phyloP scores from a whole-genome alignment of 305 asterid species.

The Coffea humblotiana region DNA sequence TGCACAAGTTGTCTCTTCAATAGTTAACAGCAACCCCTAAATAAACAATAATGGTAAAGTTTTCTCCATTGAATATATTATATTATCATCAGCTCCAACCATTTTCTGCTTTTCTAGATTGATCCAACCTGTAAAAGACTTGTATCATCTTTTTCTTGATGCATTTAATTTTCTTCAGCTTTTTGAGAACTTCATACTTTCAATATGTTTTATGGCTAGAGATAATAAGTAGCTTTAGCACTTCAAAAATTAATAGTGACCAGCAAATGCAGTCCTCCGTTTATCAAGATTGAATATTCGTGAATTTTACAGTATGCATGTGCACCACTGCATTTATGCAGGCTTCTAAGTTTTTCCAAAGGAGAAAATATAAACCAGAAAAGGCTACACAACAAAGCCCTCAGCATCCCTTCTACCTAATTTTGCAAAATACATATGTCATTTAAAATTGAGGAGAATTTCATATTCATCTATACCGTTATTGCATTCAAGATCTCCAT shows the following conservation, averaged over 20 bases:
- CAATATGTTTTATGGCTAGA: background rate
- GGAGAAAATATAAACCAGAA: background rate
- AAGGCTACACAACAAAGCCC: background rate
- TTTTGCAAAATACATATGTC: background rate
- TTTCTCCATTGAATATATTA: background rate
- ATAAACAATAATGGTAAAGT: background rate
- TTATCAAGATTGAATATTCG: background rate
- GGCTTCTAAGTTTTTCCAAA: background rate
- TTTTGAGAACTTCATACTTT: background rate
- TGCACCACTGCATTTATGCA: background rate
- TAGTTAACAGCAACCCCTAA: background rate
- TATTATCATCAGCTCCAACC: too few species aligned
- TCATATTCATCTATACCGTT: background rate
- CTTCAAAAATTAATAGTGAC: background rate
- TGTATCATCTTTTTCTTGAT: background rate
- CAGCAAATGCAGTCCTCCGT: background rate
- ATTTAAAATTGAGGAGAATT: background rate
- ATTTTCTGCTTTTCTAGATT: background rate
- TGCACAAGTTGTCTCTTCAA: background rate
- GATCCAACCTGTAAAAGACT: background rate
- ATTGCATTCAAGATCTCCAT: background rate
- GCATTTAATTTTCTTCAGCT: background rate
- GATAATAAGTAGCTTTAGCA: background rate
- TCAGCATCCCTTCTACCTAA: background rate
- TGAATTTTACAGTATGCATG: background rate